A percentile compares a stretch with the other conserved stretches of the same genome.
Evolutionary conservation across 2,329 filamentous ascomycete genomes (phyloP).

Genomic region (Fusarium xylarioides): DNA sequence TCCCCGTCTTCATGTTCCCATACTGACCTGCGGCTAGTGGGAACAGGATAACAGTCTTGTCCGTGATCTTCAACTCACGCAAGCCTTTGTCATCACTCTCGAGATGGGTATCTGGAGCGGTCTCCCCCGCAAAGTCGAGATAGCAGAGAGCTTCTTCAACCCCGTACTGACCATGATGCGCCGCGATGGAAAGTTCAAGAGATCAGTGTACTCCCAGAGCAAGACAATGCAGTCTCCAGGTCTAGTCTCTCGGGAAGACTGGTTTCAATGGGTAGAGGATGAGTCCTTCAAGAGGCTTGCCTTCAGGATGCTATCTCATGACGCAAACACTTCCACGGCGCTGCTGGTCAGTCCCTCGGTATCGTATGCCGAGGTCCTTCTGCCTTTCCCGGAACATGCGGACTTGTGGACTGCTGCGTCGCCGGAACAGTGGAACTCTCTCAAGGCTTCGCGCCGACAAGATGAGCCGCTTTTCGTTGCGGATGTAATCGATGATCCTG

Average conservation of each 20-base stretch:
- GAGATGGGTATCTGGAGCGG: constrained; percentile 51
- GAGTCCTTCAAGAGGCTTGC: constrained; percentile 47
- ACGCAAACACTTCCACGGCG: constrained; percentile 43
- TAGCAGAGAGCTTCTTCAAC: constrained; percentile 51
- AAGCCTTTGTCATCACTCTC: constrained; percentile 48
- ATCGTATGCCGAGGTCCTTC: constrained; percentile 45
- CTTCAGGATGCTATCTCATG: constrained; percentile 43
- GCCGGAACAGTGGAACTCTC: constrained; percentile 40
- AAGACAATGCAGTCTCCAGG: background rate
- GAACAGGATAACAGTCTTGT: constrained; percentile 47
- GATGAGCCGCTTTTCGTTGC: background rate
- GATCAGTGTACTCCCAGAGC: constrained; percentile 31
- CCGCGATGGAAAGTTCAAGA: constrained; percentile 45
- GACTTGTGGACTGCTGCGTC: constrained; percentile 41
- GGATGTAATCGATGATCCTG: constrained; percentile 26
- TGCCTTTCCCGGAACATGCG: constrained; percentile 36
- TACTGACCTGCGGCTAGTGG: constrained; percentile 12
- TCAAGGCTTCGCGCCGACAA: background rate
- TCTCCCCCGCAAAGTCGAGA: constrained; percentile 50
- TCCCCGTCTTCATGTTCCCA: background rate
- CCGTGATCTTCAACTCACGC: constrained; percentile 45
- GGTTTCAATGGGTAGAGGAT: constrained; percentile 42
- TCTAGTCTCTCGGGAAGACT: constrained; percentile 28
- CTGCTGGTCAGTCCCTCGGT: constrained; percentile 43
- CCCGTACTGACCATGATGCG: constrained; percentile 50